These are phyloP conservation scores for Thecaphora thlaspeos DNA, from an alignment of 1,284 basidiomycete species.

Conservation along the genomic window DNA sequence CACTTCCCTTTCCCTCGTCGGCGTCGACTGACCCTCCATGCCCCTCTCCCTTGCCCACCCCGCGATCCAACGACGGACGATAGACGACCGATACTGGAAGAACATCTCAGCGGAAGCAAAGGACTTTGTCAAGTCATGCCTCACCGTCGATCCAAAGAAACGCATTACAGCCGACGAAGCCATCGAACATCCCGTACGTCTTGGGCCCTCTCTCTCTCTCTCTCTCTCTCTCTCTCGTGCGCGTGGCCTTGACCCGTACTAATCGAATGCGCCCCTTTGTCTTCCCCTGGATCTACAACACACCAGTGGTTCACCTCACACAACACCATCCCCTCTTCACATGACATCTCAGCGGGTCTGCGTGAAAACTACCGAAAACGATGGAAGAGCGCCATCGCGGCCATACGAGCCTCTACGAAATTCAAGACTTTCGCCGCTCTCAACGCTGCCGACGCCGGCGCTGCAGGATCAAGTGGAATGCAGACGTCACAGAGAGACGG, in stretches of 20 bases:
- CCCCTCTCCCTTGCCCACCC: not conserved
- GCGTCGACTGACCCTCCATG: not conserved
- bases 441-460: slow-evolving; percentile 5
- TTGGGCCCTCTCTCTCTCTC: not conserved
- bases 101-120: slow-evolving; percentile 79
- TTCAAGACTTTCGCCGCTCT: slow-evolving; percentile 47
- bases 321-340: slow-evolving; percentile 23
- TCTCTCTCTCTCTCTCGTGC: not conserved
- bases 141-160: slow-evolving; percentile 71
- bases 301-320: slow-evolving; percentile 44
- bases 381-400: slow-evolving; percentile 55
- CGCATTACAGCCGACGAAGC: slow-evolving; percentile 77
- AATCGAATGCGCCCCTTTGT: too few species aligned
- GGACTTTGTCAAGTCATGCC: slow-evolving; percentile 73
- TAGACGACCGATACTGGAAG: slow-evolving; percentile 79
- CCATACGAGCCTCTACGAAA: slow-evolving; percentile 53
- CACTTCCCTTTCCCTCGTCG: not conserved
- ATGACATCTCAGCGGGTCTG: slow-evolving; percentile 53
- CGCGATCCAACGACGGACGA: not conserved
- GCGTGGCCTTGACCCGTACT: too few species aligned
- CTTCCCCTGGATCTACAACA: too few species aligned
- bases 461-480: too few species aligned
- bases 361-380: slow-evolving; percentile 55
- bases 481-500: too few species aligned
- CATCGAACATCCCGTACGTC: slow-evolving; percentile 62